phyloP scores from a whole-genome alignment of 352 stramenopile species.

The Plasmopara halstedii region DNA sequence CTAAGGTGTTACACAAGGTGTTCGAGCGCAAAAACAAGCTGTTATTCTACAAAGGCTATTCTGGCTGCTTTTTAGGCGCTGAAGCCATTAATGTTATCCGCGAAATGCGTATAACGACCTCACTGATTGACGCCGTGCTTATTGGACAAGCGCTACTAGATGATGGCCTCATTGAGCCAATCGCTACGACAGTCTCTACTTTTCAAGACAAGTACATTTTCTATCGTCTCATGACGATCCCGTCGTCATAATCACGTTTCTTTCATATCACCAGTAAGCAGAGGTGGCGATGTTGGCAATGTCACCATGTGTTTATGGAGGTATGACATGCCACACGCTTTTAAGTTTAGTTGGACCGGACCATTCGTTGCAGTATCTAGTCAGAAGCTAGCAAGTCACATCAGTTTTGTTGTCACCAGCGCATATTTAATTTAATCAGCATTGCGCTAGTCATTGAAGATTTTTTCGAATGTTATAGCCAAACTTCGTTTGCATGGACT shows the following conservation, averaged over 20 bases:
- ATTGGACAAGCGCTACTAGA: conserved; percentile 76
- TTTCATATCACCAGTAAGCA: conserved; percentile 2
- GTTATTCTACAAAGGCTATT: conserved; percentile 81
- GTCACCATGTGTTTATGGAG: conserved; percentile 12
- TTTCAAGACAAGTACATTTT: conserved; percentile 87
- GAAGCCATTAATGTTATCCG: conserved; percentile 80
- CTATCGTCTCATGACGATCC: conserved; percentile 60
- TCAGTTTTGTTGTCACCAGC: conserved; percentile 22
- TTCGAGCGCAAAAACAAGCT: conserved; percentile 87
- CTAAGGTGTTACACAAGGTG: conserved; percentile 67
- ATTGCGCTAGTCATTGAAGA: conserved; percentile 9
- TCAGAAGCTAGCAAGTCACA: conserved; percentile 3
- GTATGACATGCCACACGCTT: conserved; percentile 7
- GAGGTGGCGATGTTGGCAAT: conserved; percentile 9
- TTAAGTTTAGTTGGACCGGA: too few relatives aligned
- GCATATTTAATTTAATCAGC: conserved; percentile 41
- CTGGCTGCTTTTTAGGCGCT: conserved; percentile 72
- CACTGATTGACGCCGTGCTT: conserved; percentile 72
- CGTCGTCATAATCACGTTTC: conserved; percentile 21
- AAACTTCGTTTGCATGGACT: too few relatives aligned
- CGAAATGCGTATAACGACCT: conserved; percentile 58
- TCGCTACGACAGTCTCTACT: conserved; percentile 53
- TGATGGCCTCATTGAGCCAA: conserved; percentile 71
- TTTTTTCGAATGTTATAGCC: not conserved
- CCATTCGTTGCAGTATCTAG: conserved; percentile 1